Evolutionary conservation across 495 filamentous ascomycete genomes (phyloP).

Genomic region (Emericellopsis terricola): DNA sequence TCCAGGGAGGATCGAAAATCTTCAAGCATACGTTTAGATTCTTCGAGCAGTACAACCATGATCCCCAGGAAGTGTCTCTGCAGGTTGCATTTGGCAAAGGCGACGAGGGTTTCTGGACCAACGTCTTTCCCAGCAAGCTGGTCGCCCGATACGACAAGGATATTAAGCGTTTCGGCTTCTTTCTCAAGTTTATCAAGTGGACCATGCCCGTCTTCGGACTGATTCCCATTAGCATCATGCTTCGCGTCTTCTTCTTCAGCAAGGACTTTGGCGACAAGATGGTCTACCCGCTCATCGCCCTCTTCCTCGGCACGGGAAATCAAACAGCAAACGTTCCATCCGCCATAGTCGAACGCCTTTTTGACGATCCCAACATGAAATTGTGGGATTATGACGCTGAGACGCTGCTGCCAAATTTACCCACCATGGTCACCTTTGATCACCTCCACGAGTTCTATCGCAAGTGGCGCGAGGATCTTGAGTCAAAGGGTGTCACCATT

Average conservation of each 20-base stretch:
- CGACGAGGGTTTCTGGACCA: slow-evolving; percentile 56
- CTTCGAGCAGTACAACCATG: slow-evolving; percentile 49
- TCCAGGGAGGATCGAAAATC: slow-evolving; percentile 62
- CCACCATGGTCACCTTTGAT: slow-evolving; percentile 70
- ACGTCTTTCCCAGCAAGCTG: slow-evolving; percentile 56
- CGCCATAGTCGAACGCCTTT: slow-evolving; percentile 59
- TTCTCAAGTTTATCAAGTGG: slow-evolving; percentile 51
- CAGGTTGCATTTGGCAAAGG: slow-evolving; percentile 73
- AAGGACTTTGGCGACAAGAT: slow-evolving; percentile 58
- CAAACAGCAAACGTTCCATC: slow-evolving; percentile 60
- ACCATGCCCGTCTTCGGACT: slow-evolving; percentile 55
- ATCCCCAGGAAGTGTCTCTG: slow-evolving; percentile 50
- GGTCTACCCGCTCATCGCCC: slow-evolving; percentile 50
- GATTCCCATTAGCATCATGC: slow-evolving; percentile 50
- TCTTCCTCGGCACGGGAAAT: slow-evolving; percentile 68
- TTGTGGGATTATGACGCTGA: slow-evolving; percentile 62
- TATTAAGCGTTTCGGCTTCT: slow-evolving; percentile 43
- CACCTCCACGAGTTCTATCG: slow-evolving; percentile 55
- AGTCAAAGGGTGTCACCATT: slow-evolving; percentile 43
- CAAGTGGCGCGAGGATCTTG: slow-evolving; percentile 45
- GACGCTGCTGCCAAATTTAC: slow-evolving; percentile 47
- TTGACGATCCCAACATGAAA: slow-evolving; percentile 53
- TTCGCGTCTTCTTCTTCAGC: slow-evolving; percentile 54
- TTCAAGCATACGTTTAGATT: slow-evolving; percentile 74
- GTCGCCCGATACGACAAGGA: slow-evolving; percentile 43